Evolutionary conservation across 2,329 filamentous ascomycete species (phyloP).

Genomic region (Ophiosphaerella narmari): DNA sequence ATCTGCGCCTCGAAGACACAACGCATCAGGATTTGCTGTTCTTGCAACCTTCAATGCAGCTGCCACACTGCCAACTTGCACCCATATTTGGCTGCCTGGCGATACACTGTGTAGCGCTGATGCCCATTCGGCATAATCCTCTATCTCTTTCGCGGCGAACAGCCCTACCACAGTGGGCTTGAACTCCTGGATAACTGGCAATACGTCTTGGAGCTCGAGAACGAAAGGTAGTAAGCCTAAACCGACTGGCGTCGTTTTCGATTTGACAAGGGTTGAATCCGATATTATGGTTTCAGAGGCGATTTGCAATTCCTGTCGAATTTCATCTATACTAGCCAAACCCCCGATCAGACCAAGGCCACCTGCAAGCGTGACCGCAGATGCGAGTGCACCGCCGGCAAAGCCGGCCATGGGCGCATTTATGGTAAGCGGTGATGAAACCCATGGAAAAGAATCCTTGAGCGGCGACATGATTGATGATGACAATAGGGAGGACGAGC

Average conservation of each 20-base stretch:
- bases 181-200: constrained; percentile 59
- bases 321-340: constrained; percentile 38
- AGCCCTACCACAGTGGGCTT: constrained; percentile 68
- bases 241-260: constrained; percentile 54
- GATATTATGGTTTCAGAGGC: constrained; percentile 21
- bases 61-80: constrained; percentile 65
- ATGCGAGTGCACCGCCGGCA: constrained; percentile 59
- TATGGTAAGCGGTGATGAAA: constrained; percentile 59
- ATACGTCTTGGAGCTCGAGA: constrained; percentile 49
- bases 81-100: constrained; percentile 56
- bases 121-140: constrained; percentile 45
- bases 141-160: constrained; percentile 61
- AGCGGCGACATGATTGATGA: constrained; percentile 17
- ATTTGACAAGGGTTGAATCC: constrained; percentile 17
- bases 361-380: constrained; percentile 62
- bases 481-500: background rate
- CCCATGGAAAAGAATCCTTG: constrained; percentile 56
- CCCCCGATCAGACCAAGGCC: constrained; percentile 52
- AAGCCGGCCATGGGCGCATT: constrained; percentile 72
- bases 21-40: constrained; percentile 58
- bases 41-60: constrained; percentile 58
- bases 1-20: constrained; percentile 68
- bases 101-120: constrained; percentile 37
- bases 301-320: constrained; percentile 36
- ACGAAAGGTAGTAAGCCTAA: constrained; percentile 65